Conservation (phyloP, 2,329 filamentous ascomycete genomes). For the Cladosporium sp. region DNA sequence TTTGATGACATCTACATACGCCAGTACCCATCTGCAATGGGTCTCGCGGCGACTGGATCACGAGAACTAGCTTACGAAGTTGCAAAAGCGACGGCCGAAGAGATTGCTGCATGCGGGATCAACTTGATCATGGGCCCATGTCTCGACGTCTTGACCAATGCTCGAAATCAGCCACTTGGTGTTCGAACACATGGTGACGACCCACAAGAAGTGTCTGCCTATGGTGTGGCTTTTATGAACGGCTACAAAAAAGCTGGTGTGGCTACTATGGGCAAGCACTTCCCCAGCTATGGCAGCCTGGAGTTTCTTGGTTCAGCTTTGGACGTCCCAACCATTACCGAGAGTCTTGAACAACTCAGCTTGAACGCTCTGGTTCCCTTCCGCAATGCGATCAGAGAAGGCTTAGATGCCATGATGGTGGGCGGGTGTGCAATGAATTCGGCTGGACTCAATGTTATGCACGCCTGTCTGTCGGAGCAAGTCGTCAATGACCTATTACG, state of each 20-base stretch:
- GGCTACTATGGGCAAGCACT: conserved; percentile 91
- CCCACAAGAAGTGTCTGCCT: conserved; percentile 90
- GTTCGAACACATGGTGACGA: conserved; percentile 90
- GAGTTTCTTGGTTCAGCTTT: conserved; percentile 89
- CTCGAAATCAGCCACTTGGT: conserved; percentile 84
- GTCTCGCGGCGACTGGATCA: conserved; percentile 86
- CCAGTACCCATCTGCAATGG: conserved; percentile 97
- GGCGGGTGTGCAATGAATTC: conserved; percentile 92
- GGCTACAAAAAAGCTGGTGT: conserved; percentile 91
- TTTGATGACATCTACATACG: conserved; percentile 95
- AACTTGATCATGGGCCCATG: conserved; percentile 95
- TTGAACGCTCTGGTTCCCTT: conserved; percentile 91
- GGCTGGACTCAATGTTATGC: conserved; percentile 89
- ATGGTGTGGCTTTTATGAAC: conserved; percentile 85
- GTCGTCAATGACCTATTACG: conserved; percentile 87
- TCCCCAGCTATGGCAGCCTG: conserved; percentile 92
- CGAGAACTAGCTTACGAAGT: conserved; percentile 84
- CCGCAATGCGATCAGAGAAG: conserved; percentile 81
- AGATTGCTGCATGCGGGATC: conserved; percentile 88
- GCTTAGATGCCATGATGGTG: conserved; percentile 92
- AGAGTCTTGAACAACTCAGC: conserved; percentile 88
- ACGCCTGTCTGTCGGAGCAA: conserved; percentile 89
- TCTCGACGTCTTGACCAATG: conserved; percentile 90
- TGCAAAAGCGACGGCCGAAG: conserved; percentile 88
- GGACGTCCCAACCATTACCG: conserved; percentile 93